These are phyloP conservation scores for Fusarium continuum DNA, from an alignment of 2,329 filamentous ascomycete species.

Conservation along the genomic window DNA sequence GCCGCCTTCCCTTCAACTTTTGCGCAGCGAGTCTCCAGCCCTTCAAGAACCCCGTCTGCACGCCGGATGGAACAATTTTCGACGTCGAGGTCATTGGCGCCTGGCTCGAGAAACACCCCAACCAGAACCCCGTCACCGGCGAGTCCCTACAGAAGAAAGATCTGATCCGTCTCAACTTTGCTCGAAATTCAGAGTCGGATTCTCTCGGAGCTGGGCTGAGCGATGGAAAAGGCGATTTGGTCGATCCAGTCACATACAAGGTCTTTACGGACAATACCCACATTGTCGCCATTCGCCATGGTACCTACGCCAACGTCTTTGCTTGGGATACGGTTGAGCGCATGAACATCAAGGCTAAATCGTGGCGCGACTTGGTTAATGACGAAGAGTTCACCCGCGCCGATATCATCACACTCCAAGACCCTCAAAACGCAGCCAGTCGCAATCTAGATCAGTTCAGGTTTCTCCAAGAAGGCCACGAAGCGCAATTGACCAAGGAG, in stretches of 20 bases:
- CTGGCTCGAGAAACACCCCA: conserved; percentile 88
- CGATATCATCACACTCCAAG: conserved; percentile 95
- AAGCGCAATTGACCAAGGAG: conserved; percentile 72
- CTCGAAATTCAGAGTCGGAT: conserved; percentile 81
- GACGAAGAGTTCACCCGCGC: conserved; percentile 87
- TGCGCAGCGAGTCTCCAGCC: conserved; percentile 96
- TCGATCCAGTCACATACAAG: conserved; percentile 97
- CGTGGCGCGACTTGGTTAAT: conserved; percentile 90
- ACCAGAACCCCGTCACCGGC: conserved; percentile 90
- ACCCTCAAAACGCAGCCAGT: conserved; percentile 87
- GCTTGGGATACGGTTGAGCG: conserved; percentile 94
- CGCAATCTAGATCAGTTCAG: conserved; percentile 89
- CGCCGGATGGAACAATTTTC: conserved; percentile 85
- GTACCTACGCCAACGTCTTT: conserved; percentile 91
- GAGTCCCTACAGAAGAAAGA: conserved; percentile 80
- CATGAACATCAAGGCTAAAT: conserved; percentile 95
- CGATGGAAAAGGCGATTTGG: conserved; percentile 77
- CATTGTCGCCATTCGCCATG: conserved; percentile 84
- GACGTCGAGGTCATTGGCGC: conserved; percentile 93
- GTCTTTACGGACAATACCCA: conserved; percentile 98
- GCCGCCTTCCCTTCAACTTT: conserved; percentile 95
- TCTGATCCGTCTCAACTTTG: conserved; percentile 89
- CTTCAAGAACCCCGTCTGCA: conserved; percentile 95
- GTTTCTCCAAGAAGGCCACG: conserved; percentile 83
- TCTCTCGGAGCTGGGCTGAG: conserved; percentile 57